Base-by-base conservation (phyloP, 164 flowering plant genomes). In the Tetracentron sinense region DNA sequence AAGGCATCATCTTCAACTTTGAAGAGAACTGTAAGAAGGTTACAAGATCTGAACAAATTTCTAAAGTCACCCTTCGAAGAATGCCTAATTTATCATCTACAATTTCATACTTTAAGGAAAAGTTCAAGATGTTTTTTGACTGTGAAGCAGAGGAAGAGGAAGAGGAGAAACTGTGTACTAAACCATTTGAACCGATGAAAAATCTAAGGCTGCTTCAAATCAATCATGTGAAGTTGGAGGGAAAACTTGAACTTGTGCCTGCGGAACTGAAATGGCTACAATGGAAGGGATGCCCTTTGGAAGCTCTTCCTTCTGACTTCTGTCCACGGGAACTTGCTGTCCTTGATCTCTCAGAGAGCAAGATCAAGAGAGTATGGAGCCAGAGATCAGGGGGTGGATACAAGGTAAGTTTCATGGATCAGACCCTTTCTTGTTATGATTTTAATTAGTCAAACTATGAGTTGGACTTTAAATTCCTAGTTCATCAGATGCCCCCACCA, bases 321-420 rank as follows among this genome's bases (percentile, higher is more conserved):
- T 51, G 20, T 47, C 63, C 70, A 4, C 16, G 7, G 21, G 64
- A 74, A 25, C 69, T 81, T 56, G 60, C 71, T 56, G 77, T 82
- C 26, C 82, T 82, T 60, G 79, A 82, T 61, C 75, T 80, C 59
- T 78, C 86, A 12, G 69, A 68, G 28, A 80, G 86, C 69, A 63
- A 62, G 46, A 64, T 82, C 8, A 38, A 56, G 50, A 26, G 38
- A 8, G 3, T 78, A 17, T 68, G 75, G 78, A 42, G 48, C 53
- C 33, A 54, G 56, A 49, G 60, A 22, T 61, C 31, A 35, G 48
- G 62, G 74, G 31, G 17, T 11, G 30, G 31, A 1, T 63, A 66
- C 42, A 72, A 69, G 86, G 83, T 78, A 64, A 17, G 54, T 10
- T 57, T 33, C 10, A n/a, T n/a, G 54, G 20, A 42, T 63, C 11